Percentiles rank a stretch among this genome's conserved stretches.
phyloP scores from a whole-genome alignment of 2,329 filamentous ascomycete species.

The Microsporum canis region DNA sequence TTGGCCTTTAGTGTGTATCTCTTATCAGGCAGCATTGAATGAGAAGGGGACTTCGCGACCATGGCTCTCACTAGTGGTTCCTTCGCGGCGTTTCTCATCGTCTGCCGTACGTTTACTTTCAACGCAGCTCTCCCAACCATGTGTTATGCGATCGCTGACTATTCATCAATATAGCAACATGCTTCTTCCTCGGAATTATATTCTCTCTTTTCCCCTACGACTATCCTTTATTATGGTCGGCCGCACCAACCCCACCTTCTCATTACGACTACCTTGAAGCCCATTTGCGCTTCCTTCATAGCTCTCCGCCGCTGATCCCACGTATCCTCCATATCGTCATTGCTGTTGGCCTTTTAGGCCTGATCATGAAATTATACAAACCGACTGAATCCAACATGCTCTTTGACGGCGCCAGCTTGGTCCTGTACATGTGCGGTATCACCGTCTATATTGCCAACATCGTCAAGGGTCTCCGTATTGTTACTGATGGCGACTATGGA shows the following conservation, averaged over 20 bases:
- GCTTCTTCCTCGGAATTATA: conserved; percentile 96
- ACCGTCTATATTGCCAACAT: conserved; percentile 95
- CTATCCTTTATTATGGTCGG: conserved; percentile 40
- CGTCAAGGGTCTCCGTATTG: conserved; percentile 80
- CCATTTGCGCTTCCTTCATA: conserved; percentile 84
- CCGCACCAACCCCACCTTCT: conserved; percentile 30
- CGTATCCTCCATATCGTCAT: conserved; percentile 93
- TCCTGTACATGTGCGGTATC: conserved; percentile 71
- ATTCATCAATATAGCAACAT: conserved; percentile 51
- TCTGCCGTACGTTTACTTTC: conserved; percentile 61
- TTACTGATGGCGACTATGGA: conserved; percentile 60
- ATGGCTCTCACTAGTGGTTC: conserved; percentile 43
- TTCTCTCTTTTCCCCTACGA: conserved; percentile 93
- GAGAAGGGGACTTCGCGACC: neutral
- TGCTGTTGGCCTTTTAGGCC: conserved; percentile 73
- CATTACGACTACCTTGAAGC: conserved; percentile 80
- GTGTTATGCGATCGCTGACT: neutral
- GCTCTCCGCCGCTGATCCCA: conserved; percentile 78
- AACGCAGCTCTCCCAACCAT: conserved; percentile 9
- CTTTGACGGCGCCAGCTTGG: conserved; percentile 66
- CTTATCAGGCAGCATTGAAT: neutral
- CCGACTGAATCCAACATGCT: conserved; percentile 90
- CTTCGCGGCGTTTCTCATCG: conserved; percentile 94
- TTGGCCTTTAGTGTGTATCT: neutral
- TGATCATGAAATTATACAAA: conserved; percentile 89